A percentile compares a stretch with the other conserved stretches of the same genome.
These are phyloP conservation scores for Podila clonocystis DNA, from an alignment of 192 early-diverging fungal species.

Conservation along the genomic window DNA sequence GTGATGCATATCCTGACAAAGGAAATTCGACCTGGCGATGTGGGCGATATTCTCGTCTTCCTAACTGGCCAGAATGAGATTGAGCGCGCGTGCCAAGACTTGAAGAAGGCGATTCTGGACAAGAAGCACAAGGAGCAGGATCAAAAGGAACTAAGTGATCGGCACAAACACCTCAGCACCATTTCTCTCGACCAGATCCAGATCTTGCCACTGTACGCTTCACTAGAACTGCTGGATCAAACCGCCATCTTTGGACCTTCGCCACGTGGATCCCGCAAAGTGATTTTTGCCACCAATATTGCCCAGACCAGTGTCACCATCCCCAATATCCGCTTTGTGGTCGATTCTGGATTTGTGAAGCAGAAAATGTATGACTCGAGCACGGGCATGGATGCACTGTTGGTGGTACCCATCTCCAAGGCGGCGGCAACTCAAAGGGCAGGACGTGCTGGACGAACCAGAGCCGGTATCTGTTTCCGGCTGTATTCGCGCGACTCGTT, in stretches of 20 bases:
- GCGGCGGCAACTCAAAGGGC: constrained; percentile 94
- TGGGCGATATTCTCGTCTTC: constrained; percentile 95
- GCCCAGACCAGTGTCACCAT: constrained; percentile 74
- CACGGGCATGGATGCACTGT: constrained; percentile 93
- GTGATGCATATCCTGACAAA: constrained; percentile 79
- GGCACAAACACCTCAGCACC: constrained; percentile 31
- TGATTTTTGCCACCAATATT: constrained; percentile 98
- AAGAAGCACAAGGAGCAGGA: constrained; percentile 33
- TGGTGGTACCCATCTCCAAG: constrained; percentile 91
- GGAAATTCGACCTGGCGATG: constrained; percentile 63
- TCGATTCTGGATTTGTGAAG: constrained; percentile 95
- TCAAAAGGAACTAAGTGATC: constrained; percentile 16
- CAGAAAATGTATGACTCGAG: constrained; percentile 95
- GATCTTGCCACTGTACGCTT: constrained; percentile 74
- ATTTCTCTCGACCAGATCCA: constrained; percentile 12
- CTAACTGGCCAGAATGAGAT: constrained; percentile 97
- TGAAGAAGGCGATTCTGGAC: constrained; percentile 64
- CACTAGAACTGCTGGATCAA: constrained; percentile 86
- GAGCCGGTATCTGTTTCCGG: constrained; percentile 89
- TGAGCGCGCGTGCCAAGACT: constrained; percentile 77
- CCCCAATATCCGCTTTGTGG: constrained; percentile 93
- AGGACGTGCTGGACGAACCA: constrained; percentile 95
- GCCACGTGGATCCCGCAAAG: constrained; percentile 76
- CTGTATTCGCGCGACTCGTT: constrained; percentile 89
- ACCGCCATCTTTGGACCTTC: constrained; percentile 89